Base-by-base conservation (phyloP, 1,284 basidiomycete species). In the Heterobasidion occidentale region DNA sequence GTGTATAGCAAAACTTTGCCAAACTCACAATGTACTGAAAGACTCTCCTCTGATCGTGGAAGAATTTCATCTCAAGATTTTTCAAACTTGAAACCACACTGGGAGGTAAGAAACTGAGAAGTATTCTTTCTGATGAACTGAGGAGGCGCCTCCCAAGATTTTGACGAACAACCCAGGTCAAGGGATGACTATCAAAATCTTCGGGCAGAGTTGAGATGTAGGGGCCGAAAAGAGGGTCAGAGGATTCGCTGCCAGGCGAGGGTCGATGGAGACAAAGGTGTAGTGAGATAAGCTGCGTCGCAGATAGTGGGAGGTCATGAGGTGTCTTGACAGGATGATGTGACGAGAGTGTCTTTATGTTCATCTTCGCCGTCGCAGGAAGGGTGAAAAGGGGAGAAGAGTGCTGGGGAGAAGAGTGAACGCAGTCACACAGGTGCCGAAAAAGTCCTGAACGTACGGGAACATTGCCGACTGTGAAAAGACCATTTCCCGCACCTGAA, bases 181-280 rank as follows among this genome's bases (percentile, higher is more conserved):
- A 72, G 9, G 92, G 92, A 72, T 94, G 92, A 58, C 68, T 76
- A 57, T 71, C 76, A 66, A 94, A 93, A 44, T 81, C 71, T 54
- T 67, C 66, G 3, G 92, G 92, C 15, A 95, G 71, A 0, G 82
- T 77, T 1, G 84, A 83, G 54, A 94, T 83, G 64, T 92, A 94
- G 2, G 84, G 81, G 20, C 84, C 82, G 70, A 89, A 94, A n/a
- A 68, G 65, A 58, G 78, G 74, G 62, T 91, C 84, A 19, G 59
- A 56, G 36, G 81, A 83, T 14, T 72, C 71, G 7, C 65, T 59
- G 11, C 68, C 64, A 45, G 57, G 59, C 12, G 51, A 33, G 3
- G 65, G 72, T 51, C 62, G 64, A 56, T 71, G 63, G 15, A 80
- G 67, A n/a, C 74, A 67, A 11, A 83, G 66, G 65, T 81, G 78